Percentiles rank a stretch among this genome's conserved stretches.
Conservation (phyloP, 2,329 filamentous ascomycete genomes). For the Stagonosporopsis vannaccii region DNA sequence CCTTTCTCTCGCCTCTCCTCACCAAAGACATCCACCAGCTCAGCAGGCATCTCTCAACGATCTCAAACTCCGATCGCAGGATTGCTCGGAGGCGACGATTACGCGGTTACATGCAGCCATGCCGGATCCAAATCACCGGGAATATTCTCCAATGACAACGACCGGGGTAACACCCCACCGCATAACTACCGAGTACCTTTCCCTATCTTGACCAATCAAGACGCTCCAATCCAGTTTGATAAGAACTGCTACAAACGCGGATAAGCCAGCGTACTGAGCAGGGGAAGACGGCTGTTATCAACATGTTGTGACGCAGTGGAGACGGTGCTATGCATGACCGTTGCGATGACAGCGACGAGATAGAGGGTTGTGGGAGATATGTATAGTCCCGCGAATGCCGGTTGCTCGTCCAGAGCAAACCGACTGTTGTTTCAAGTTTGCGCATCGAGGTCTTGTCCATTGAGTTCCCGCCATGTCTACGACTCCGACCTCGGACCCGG, state of each 20-base stretch:
- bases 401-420: neutral
- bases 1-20: neutral
- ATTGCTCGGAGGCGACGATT: neutral
- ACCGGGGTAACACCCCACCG: constrained; percentile 21
- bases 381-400: constrained; percentile 1
- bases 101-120: neutral
- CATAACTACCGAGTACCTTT: constrained; percentile 8
- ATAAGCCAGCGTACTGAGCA: neutral
- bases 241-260: constrained; percentile 23
- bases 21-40: too few relatives aligned
- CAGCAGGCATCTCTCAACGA: neutral
- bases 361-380: constrained; percentile 6
- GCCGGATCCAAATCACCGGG: neutral
- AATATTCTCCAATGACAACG: neutral
- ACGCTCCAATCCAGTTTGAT: constrained; percentile 23
- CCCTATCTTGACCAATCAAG: constrained; percentile 34
- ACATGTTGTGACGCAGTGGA: constrained; percentile 17
- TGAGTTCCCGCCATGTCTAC: constrained; percentile 14
- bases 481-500: constrained; percentile 20
- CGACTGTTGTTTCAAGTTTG: neutral
- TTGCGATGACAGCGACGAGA: constrained; percentile 15
- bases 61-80: neutral
- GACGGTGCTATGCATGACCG: constrained; percentile 13
- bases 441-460: neutral
- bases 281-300: constrained; percentile 20